These are phyloP conservation scores for Neopestalotiopsis sp. DNA, from an alignment of 2,329 filamentous ascomycete species.

Conservation along the genomic window DNA sequence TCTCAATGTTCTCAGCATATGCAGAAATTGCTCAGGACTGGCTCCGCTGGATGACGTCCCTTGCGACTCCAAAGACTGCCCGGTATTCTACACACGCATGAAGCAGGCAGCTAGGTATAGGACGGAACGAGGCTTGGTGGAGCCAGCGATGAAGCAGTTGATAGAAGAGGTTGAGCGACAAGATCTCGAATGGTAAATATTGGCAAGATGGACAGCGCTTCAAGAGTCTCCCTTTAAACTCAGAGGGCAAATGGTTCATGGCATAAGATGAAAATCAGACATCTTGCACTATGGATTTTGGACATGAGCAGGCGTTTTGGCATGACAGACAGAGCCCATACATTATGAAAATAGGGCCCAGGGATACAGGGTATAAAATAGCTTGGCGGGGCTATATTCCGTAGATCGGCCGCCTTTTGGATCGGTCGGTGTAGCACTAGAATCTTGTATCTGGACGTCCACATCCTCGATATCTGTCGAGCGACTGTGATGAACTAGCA, in stretches of 20 bases:
- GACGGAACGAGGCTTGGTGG: slow-evolving; percentile 44
- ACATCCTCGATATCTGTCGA: background rate
- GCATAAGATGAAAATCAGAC: too few species aligned
- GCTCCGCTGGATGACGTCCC: slow-evolving; percentile 77
- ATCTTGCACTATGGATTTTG: background rate
- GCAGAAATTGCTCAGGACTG: slow-evolving; percentile 79
- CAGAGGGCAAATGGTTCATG: background rate
- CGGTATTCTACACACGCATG: slow-evolving; percentile 83
- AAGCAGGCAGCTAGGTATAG: slow-evolving; percentile 61
- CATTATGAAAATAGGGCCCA: slow-evolving; percentile 21
- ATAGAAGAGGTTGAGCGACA: slow-evolving; percentile 32
- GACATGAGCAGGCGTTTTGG: background rate
- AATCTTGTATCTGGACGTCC: background rate
- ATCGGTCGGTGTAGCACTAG: background rate
- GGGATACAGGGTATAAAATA: slow-evolving; percentile 4
- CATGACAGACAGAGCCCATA: slow-evolving; percentile 15
- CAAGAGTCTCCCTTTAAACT: background rate
- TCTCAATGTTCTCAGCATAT: slow-evolving; percentile 71
- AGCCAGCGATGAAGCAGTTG: slow-evolving; percentile 41
- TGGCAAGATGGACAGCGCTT: too few species aligned
- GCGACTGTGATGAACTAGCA: background rate
- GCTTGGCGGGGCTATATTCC: slow-evolving; percentile 9
- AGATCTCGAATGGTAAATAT: slow-evolving; percentile 41
- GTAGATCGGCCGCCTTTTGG: background rate
- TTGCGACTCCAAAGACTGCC: slow-evolving; percentile 91